Conservation (phyloP, 768 basidiomycete genomes). For the Antrodiella citrinella region DNA sequence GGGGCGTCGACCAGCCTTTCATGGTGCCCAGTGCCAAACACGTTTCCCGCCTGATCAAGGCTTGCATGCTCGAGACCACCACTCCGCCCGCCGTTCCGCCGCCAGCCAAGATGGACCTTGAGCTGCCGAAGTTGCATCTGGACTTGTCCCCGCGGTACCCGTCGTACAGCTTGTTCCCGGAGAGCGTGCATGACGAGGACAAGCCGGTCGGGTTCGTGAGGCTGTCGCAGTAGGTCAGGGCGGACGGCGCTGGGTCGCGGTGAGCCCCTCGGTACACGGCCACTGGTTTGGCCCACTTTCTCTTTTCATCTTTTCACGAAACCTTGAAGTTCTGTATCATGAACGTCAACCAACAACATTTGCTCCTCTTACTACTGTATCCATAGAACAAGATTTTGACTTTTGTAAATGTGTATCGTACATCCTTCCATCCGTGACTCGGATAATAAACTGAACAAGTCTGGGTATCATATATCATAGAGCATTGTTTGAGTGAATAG, state of each 20-base stretch:
- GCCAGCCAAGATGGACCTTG: conserved; percentile 6
- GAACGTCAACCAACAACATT: background rate
- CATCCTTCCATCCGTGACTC: too few relatives aligned
- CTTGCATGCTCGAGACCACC: conserved; percentile 22
- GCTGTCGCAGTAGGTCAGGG: conserved; percentile 31
- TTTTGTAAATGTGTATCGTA: too few relatives aligned
- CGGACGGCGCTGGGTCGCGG: conserved; percentile 7
- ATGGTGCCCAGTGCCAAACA: conserved; percentile 19
- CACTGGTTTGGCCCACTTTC: background rate
- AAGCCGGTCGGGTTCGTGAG: conserved; percentile 47
- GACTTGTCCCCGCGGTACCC: conserved; percentile 13
- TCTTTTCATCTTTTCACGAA: too few relatives aligned
- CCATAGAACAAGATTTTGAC: too few relatives aligned
- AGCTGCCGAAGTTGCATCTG: conserved; percentile 1
- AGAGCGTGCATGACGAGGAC: conserved; percentile 37
- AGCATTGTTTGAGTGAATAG: too few relatives aligned
- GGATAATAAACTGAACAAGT: too few relatives aligned
- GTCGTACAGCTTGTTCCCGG: conserved; percentile 29
- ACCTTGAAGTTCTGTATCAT: background rate
- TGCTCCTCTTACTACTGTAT: background rate
- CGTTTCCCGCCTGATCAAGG: conserved; percentile 24
- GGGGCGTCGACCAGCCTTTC: conserved; percentile 55
- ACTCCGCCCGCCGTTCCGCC: conserved; percentile 14
- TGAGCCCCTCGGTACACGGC: background rate
- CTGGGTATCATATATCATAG: too few relatives aligned